Base-by-base conservation (phyloP, 768 basidiomycete genomes). In the Tylopilus subfusipes region DNA sequence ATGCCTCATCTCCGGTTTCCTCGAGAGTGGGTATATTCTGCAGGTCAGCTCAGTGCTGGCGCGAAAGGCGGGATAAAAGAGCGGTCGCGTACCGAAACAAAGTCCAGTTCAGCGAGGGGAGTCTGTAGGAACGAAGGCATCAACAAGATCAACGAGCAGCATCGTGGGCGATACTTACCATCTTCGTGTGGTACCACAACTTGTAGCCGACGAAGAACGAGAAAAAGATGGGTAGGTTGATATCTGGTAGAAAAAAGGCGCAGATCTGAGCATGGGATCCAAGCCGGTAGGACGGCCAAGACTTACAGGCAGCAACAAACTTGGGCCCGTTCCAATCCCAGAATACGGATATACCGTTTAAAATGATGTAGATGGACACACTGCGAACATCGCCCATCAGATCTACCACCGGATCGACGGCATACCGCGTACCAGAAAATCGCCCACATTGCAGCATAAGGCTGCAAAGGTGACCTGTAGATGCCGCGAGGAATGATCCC, bases 401-500 rank as follows among this genome's bases (percentile, higher is more conserved):
- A 36, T n/a, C 19, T 13, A 56, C 57, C 19, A 61, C 59, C 31
- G 2, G 14, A 45, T n/a, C 43, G 4, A 27, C 69, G 64, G 4
- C 16, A 27, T 47, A 73, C 68, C 57, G 73, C 76, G 69, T 77
- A 82, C 83, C 87, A 86, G 68, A 80, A 78, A 44, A 86, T 71
- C 19, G 84, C 88, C 82, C 87, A 88, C 66, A 81, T 84, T 16
- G 86, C 73, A 36, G 88, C 67, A 60, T 79, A 90, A 0, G 88
- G 88, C 63, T 88, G 86, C 25, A 85, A 68, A 3, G 63, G 58
- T 58, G 80, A 83, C 60, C 77, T 68, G 70, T 90, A 94, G 0
- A 93, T 81, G 21, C 77, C 75, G 30, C 62, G 76, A 53, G 85
- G 76, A 63, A 84, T 77, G 55, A 84, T 78, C 2, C 86, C 89